Base-by-base conservation (phyloP, 495 filamentous ascomycete species). In the Podospora comata region DNA sequence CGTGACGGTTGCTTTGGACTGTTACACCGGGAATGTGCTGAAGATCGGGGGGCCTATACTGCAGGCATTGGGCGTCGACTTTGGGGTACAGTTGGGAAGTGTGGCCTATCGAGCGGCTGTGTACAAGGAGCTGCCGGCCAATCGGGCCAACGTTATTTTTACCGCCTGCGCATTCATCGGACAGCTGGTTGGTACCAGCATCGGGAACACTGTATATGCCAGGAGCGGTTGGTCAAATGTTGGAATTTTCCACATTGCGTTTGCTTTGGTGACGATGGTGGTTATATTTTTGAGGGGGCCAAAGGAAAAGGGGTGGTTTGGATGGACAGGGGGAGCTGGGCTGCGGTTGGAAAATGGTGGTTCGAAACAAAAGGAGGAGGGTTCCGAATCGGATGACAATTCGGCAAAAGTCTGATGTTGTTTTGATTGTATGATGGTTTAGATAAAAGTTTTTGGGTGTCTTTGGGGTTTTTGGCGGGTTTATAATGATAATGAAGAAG, bases 251-350 rank as follows among this genome's bases (percentile, higher is more conserved):
- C 64, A 65, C 56, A 27, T 65, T 28, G 64, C 19, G 26, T 6
- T 65, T 15, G 26, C 28, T 13, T 44, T 57, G 20, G 64, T 32
- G 23, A 65, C 48, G 20, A 27, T 65, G 64, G 53, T 16, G 20
- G 64, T 65, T 15, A 53, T 65, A 30, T 65, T 58, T 18, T 5
- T 32, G 15, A 57, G 64, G 9, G 64, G 64, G 18, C 64, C 64
- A 26, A 65, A 18, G 53, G 64, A 65, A 53, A 58, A 28, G 53
- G 26, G 64, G 64, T 65, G 64, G 64, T 28, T 65, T 23, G 64
- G 64, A 53, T 65, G 64, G 64, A 65, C 13, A 28, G 64, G 64
- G 11, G 64, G 64, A 11, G 53, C 64, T 26, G 62, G 32, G 7
- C 13, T 48, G 2, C 39, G 39, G 13, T 11, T 48, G 6, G 39